A percentile compares a stretch with the other conserved stretches of the same genome.
phyloP scores from a whole-genome alignment of 768 basidiomycete species.

The Russula abietina region DNA sequence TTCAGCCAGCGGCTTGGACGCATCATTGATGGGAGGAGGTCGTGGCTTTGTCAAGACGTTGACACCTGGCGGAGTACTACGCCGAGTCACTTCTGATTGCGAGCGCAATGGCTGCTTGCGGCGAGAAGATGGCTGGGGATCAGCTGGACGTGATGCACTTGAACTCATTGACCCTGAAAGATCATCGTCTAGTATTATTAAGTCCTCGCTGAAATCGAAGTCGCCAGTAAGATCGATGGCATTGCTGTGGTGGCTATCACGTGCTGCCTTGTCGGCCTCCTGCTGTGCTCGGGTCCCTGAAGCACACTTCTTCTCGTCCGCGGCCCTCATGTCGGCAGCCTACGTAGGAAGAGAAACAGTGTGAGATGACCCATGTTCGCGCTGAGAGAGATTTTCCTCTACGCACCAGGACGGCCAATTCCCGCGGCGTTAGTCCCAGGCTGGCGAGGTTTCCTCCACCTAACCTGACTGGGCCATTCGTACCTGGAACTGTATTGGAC shows the following conservation, averaged over 20 bases:
- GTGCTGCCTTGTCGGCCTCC: conserved; percentile 65
- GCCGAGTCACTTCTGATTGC: neutral
- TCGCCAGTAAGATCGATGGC: conserved; percentile 55
- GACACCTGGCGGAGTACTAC: neutral
- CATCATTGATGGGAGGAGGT: conserved; percentile 18
- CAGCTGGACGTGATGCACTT: conserved; percentile 29
- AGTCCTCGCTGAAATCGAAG: conserved; percentile 30
- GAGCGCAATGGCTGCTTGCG: neutral
- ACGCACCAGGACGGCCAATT: conserved; percentile 66
- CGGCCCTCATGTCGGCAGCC: conserved; percentile 79
- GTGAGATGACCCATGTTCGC: neutral
- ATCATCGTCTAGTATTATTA: conserved; percentile 29
- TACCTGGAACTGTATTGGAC: conserved; percentile 39
- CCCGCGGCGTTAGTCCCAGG: conserved; percentile 50
- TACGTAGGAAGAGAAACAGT: conserved; percentile 30
- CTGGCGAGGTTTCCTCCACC: conserved; percentile 45
- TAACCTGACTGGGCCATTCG: conserved; percentile 46
- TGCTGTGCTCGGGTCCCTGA: conserved; percentile 49
- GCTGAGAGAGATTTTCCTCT: neutral
- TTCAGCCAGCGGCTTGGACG: neutral
- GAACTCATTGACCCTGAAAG: neutral
- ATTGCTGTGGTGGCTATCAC: conserved; percentile 54
- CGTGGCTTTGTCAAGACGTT: conserved; percentile 9
- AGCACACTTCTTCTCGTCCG: conserved; percentile 72
- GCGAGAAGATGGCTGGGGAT: conserved; percentile 15